These are phyloP conservation scores for Linnemannia hyalina DNA, from an alignment of 192 early-diverging fungal genomes.

Conservation along the genomic window DNA sequence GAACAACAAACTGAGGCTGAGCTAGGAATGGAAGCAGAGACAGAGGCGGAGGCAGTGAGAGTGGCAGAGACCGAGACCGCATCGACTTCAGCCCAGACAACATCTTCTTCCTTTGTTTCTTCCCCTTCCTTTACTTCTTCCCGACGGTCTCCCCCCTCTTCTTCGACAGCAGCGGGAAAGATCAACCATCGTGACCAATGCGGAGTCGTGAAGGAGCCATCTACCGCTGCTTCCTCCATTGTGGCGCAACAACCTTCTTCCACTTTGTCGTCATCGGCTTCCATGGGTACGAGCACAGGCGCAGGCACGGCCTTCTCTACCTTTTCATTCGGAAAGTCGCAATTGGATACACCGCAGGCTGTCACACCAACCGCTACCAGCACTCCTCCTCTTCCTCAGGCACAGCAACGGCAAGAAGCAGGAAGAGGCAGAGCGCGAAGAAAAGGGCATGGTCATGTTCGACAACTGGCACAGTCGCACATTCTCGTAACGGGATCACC, in stretches of 20 bases:
- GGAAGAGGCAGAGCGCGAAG: background rate
- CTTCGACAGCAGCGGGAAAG: background rate
- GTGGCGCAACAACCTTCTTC: conserved; percentile 6
- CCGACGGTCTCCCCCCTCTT: background rate
- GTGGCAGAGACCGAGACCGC: conserved; percentile 1
- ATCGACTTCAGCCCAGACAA: background rate
- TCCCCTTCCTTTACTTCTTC: background rate
- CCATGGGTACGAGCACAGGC: background rate
- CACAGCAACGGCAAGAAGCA: background rate
- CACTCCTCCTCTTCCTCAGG: background rate
- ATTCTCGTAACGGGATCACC: background rate
- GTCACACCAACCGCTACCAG: background rate
- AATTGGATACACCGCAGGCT: background rate
- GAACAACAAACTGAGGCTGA: conserved; percentile 1
- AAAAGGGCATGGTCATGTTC: background rate
- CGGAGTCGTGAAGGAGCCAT: background rate
- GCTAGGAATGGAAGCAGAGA: background rate
- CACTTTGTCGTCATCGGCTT: background rate
- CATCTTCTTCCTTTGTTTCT: background rate
- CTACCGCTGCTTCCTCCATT: background rate
- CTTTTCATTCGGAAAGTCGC: background rate
- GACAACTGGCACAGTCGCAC: background rate
- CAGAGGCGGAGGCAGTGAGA: background rate
- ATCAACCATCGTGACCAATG: background rate
- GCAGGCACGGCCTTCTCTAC: background rate